These are phyloP conservation scores for Eucalyptus camaldulensis DNA, from an alignment of 345 rosid genomes.

Conservation along the genomic window DNA sequence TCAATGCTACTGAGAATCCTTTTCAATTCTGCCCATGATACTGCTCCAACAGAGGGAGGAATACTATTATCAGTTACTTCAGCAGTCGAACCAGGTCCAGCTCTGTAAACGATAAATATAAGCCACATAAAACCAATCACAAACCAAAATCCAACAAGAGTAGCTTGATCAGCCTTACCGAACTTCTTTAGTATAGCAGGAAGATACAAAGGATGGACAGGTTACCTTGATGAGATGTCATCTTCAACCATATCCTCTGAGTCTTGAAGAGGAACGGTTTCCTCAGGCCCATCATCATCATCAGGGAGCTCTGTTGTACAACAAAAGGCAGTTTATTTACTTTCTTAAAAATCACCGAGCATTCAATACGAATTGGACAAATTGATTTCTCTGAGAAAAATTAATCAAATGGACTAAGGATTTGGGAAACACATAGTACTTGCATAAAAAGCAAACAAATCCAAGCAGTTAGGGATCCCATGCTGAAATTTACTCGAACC, in stretches of 20 bases:
- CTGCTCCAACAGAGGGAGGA: conserved; percentile 85
- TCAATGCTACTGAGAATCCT: conserved; percentile 81
- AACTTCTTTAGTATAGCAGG: neutral
- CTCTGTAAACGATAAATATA: conserved; percentile 23
- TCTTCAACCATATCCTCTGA: conserved; percentile 71
- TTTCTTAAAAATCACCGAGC: neutral
- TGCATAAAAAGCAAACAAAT: neutral
- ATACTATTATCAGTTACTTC: conserved; percentile 51
- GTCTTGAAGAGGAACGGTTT: conserved; percentile 40
- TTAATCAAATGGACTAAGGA: neutral
- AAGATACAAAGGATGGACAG: neutral
- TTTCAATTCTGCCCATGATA: conserved; percentile 78
- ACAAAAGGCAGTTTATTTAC: neutral
- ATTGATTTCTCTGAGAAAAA: neutral
- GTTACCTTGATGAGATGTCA: conserved; percentile 80
- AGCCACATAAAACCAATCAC: neutral
- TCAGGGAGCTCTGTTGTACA: conserved; percentile 3
- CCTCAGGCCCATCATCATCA: conserved; percentile 50
- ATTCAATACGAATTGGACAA: neutral
- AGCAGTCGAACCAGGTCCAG: conserved; percentile 57
- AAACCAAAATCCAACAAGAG: neutral
- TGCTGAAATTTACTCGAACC: neutral
- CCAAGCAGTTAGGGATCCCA: neutral
- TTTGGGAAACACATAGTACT: neutral
- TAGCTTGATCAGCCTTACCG: neutral